Evolutionary conservation across 1,284 basidiomycete genomes (phyloP).

Genomic region (Trametes sp.): DNA sequence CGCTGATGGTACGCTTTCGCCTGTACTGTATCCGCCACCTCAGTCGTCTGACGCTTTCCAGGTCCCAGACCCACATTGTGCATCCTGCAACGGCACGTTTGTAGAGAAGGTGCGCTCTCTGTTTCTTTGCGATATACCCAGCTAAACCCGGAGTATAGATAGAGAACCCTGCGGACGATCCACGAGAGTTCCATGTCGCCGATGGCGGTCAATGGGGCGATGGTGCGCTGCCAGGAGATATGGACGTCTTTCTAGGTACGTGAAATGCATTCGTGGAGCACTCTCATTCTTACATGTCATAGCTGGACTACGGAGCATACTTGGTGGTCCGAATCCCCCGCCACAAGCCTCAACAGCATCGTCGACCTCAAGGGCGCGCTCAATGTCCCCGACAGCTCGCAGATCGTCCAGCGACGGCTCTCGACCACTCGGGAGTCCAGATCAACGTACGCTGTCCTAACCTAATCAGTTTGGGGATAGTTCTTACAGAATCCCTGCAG

Average conservation of each 20-base stretch:
- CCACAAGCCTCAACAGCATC: conserved; percentile 4
- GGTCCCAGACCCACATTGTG: conserved; percentile 80
- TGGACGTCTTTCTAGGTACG: conserved; percentile 58
- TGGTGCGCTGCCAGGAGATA: conserved; percentile 42
- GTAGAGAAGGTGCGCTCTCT: conserved; percentile 69
- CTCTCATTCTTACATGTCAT: neutral
- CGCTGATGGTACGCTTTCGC: conserved; percentile 68
- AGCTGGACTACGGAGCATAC: conserved; percentile 30
- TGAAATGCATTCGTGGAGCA: conserved; percentile 16
- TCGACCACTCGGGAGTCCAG: conserved; percentile 4
- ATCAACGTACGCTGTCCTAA: neutral
- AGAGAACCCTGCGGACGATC: conserved; percentile 76
- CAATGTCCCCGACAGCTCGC: conserved; percentile 15
- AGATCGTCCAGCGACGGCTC: conserved; percentile 13
- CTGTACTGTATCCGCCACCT: neutral
- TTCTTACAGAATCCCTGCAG: conserved; percentile 8
- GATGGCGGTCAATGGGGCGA: conserved; percentile 44
- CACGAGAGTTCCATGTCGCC: conserved; percentile 63
- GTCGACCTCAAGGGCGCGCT: conserved; percentile 6
- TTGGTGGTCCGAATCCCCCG: conserved; percentile 14
- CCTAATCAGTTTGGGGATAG: too few relatives aligned
- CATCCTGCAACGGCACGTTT: conserved; percentile 74
- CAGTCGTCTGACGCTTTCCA: conserved; percentile 38
- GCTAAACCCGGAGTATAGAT: conserved; percentile 52
- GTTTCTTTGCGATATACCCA: neutral